Evolutionary conservation across 176 grass and related monocot genomes (phyloP).

Genomic region (Saccharum spontaneum): DNA sequence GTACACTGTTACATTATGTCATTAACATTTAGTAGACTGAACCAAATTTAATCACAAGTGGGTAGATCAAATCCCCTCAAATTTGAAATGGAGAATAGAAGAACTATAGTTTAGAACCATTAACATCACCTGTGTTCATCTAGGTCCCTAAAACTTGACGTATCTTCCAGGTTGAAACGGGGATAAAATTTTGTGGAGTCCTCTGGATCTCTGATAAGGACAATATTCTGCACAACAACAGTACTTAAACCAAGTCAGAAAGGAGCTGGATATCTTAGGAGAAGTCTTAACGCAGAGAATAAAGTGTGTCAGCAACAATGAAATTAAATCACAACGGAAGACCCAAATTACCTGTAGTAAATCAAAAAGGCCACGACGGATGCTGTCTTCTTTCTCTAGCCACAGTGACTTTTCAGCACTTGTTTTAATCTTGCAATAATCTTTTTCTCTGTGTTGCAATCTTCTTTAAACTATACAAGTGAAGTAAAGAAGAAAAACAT

Average conservation of each 20-base stretch:
- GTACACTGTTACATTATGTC: background rate
- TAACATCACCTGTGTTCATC: conserved; percentile 87
- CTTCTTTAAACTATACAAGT: conserved; percentile 89
- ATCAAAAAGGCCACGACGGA: conserved; percentile 71
- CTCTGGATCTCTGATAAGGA: conserved; percentile 94
- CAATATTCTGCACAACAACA: conserved; percentile 61
- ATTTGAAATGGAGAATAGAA: conserved; percentile 20
- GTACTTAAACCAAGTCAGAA: background rate
- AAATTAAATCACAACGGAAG: conserved; percentile 13
- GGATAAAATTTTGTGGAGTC: conserved; percentile 88
- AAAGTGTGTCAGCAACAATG: background rate
- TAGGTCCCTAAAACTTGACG: conserved; percentile 83
- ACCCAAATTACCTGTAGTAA: conserved; percentile 73
- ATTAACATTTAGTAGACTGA: conserved; percentile 22
- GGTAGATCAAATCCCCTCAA: background rate
- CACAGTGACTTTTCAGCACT: conserved; percentile 81
- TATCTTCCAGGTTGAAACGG: conserved; percentile 95
- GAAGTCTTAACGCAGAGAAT: conserved; percentile 13
- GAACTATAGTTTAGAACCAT: background rate
- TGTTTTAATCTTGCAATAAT: conserved; percentile 75
- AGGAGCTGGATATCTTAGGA: background rate
- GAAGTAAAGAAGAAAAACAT: conserved; percentile 10
- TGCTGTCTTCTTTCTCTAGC: conserved; percentile 83
- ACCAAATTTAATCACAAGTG: conserved; percentile 3
- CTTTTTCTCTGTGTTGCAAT: conserved; percentile 98